Base-by-base conservation (phyloP, 2,329 filamentous ascomycete genomes). In the Ceratocystis papillata region DNA sequence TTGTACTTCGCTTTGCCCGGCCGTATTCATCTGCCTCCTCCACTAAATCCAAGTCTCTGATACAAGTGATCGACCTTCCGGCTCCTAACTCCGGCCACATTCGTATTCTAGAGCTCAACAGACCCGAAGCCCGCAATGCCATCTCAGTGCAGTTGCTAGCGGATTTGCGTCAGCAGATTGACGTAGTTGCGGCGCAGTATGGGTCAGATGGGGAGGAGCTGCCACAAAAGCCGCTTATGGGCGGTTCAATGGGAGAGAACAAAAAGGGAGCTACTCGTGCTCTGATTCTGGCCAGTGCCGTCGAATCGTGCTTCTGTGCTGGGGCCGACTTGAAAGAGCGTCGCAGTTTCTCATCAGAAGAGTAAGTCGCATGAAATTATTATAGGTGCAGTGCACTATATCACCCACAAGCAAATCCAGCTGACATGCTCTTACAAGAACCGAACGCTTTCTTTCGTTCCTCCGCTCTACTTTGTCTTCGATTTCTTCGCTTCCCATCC, bases 251-350 rank as follows among this genome's bases (percentile, higher is more conserved):
- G 2, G 78, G 77, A 0, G 71, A 74, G 3, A 77, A 79, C 67
- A 70, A 79, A 69, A 78, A 75, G 68, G 81, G 80, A 0, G 81
- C 82, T 0, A 96, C 92, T 17, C 80, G 94, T 70, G 93, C 89
- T 1, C 75, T 99, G 70, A 84, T 99, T 50, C 72, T 99, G 17
- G 88, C 90, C 10, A 95, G 89, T 72, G 89, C 90, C 50, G 82
- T 90, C n/a, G 90, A 96, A 71, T 80, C 84, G 28, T 88, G 86
- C 71, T 99, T 99, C 75, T 99, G 94, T 76, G 90, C 94, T 0
- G 94, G 94, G 46, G 94, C 94, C 3, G 94, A 99, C 74, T 77
- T 99, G 72, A 97, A 96, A 74, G 93, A 96, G 79, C 80, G 93
- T 33, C 82, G 83, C 67, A 83, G 81, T 3, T 94, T 96, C 76